These are phyloP conservation scores for Flaveria trinervia DNA, from an alignment of 129 eudicot genomes.

Conservation along the genomic window DNA sequence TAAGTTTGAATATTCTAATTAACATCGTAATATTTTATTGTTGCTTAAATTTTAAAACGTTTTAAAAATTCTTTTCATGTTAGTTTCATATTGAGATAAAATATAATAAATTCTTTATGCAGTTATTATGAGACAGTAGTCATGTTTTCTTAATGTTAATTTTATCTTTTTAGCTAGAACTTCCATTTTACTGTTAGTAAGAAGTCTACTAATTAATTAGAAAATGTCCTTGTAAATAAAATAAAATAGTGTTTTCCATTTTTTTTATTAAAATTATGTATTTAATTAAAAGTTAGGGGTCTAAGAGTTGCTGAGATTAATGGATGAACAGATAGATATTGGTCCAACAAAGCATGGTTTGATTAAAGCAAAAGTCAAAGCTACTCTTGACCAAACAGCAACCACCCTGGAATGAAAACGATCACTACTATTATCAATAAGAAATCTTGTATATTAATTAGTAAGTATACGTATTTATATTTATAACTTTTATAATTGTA, in stretches of 20 bases:
- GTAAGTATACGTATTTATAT: no score
- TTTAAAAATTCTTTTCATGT: not conserved
- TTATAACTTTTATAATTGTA: no score
- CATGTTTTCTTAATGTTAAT: not conserved
- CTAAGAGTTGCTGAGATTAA: not conserved
- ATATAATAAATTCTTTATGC: not conserved
- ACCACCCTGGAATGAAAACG: slow-evolving; percentile 15
- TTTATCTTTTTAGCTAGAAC: not conserved
- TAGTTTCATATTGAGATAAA: no score
- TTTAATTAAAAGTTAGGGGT: not conserved
- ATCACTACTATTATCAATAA: not conserved
- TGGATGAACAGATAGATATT: slow-evolving; percentile 15
- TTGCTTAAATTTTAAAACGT: not conserved
- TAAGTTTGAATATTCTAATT: not conserved
- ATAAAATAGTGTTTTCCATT: not conserved
- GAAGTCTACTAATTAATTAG: not conserved
- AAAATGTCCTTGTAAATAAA: not conserved
- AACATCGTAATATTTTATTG: not conserved
- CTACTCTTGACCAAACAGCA: slow-evolving; percentile 42
- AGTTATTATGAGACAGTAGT: not conserved
- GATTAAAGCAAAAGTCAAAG: slow-evolving; percentile 38
- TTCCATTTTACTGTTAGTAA: not conserved
- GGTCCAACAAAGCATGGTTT: slow-evolving; percentile 36
- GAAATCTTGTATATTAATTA: not conserved
- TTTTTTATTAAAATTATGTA: not conserved